Percentiles rank a stretch among this genome's conserved stretches.
Evolutionary conservation across 306 rosid genomes (phyloP).

Genomic region (Acacia crassicarpa): DNA sequence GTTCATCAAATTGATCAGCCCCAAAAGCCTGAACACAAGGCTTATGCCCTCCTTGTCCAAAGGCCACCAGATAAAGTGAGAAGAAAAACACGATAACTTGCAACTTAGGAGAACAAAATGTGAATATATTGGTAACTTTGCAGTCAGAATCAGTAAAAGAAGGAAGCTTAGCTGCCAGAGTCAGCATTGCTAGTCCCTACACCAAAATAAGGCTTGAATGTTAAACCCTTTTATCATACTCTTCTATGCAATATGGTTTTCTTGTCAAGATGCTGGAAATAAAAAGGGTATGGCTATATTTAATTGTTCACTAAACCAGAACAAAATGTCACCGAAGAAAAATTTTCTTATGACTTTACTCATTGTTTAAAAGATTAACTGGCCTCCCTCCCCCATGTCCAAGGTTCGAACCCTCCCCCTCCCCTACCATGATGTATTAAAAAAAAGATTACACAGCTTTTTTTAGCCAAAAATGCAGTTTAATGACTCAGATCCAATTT

Average conservation of each 20-base stretch:
- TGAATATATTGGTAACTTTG: not conserved
- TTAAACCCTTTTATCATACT: too few species aligned
- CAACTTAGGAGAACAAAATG: not conserved
- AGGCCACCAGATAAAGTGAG: not conserved
- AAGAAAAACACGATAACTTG: not conserved
- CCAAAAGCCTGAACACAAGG: conserved; percentile 8
- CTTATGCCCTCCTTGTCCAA: conserved; percentile 6
- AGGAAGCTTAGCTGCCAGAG: not conserved
- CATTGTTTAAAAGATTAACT: not conserved
- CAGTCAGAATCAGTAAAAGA: not conserved
- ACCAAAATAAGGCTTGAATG: not conserved
- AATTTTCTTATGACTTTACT: not conserved
- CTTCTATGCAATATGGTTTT: not conserved
- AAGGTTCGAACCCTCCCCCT: too few species aligned
- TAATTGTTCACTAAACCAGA: not conserved
- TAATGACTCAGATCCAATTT: not conserved
- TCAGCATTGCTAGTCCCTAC: not conserved
- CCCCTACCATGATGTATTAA: too few species aligned
- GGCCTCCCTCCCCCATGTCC: too few species aligned
- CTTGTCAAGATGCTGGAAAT: not conserved
- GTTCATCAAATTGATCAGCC: conserved; percentile 12
- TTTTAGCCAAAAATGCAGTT: not conserved
- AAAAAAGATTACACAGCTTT: not conserved
- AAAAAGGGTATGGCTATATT: not conserved
- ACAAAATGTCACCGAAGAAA: not conserved